A percentile compares a stretch with the other conserved stretches of the same genome.
These are phyloP conservation scores for Colletotrichum falcatum DNA, from an alignment of 2,329 filamentous ascomycete species.

Conservation along the genomic window DNA sequence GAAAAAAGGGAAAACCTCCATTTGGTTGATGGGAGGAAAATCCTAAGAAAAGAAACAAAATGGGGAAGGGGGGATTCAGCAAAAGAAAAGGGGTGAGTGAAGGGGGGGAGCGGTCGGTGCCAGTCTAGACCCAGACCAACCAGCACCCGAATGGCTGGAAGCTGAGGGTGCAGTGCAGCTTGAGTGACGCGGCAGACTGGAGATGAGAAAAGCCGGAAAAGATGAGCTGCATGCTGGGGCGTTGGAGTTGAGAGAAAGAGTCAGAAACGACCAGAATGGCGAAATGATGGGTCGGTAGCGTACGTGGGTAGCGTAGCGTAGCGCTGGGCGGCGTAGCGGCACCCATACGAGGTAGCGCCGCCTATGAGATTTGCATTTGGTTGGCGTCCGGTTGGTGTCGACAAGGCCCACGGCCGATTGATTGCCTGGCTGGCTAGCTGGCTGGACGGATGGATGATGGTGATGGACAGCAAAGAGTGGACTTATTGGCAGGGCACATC, in stretches of 20 bases:
- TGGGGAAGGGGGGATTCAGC: slow-evolving; percentile 2
- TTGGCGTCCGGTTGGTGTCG: slow-evolving; percentile 24
- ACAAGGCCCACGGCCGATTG: slow-evolving; percentile 25
- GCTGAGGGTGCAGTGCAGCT: slow-evolving; percentile 22
- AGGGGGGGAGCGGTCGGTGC: slow-evolving; percentile 19
- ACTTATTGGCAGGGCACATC: slow-evolving; percentile 10
- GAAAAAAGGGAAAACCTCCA: neutral
- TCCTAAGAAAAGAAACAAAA: slow-evolving; percentile 16
- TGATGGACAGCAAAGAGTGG: neutral
- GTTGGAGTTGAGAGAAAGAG: slow-evolving; percentile 13
- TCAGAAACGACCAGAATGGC: slow-evolving; percentile 33
- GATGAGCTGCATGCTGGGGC: slow-evolving; percentile 9
- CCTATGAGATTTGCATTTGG: slow-evolving; percentile 34
- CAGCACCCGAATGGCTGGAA: slow-evolving; percentile 30
- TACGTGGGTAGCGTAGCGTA: slow-evolving; percentile 20
- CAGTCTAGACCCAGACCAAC: slow-evolving; percentile 31
- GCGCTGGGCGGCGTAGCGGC: slow-evolving; percentile 24
- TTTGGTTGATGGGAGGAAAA: slow-evolving; percentile 31
- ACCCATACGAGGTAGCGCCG: slow-evolving; percentile 33
- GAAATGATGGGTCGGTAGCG: slow-evolving; percentile 28
- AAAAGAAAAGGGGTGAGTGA: slow-evolving; percentile 12
- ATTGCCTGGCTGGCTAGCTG: no score
- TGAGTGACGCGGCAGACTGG: slow-evolving; percentile 19
- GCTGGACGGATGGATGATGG: no score
- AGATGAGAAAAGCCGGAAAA: neutral